These are phyloP conservation scores for Diaporthe sp. DNA, from an alignment of 2,329 filamentous ascomycete genomes.

Conservation along the genomic window DNA sequence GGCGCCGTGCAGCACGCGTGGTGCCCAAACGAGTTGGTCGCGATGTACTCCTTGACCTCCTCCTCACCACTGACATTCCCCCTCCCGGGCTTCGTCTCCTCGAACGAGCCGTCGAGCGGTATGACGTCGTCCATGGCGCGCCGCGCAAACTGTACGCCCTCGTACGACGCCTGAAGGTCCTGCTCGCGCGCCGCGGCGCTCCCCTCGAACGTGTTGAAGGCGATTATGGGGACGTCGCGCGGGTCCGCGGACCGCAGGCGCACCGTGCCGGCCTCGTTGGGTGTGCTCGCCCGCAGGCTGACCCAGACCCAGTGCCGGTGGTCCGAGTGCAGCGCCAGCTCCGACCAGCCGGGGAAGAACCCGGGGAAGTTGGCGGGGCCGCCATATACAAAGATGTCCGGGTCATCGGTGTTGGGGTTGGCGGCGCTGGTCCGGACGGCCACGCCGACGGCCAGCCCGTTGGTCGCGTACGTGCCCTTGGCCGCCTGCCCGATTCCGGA, in stretches of 20 bases:
- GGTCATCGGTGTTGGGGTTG: slow-evolving; percentile 45
- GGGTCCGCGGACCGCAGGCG: slow-evolving; percentile 72
- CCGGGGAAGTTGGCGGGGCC: slow-evolving; percentile 55
- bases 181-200: slow-evolving; percentile 60
- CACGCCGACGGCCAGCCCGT: slow-evolving; percentile 49
- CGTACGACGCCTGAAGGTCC: slow-evolving; percentile 66
- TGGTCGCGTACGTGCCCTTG: slow-evolving; percentile 50
- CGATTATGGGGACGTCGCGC: slow-evolving; percentile 72
- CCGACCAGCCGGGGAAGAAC: slow-evolving; percentile 54
- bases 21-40: slow-evolving; percentile 40
- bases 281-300: slow-evolving; percentile 72
- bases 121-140: slow-evolving; percentile 35
- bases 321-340: slow-evolving; percentile 46
- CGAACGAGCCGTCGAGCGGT: slow-evolving; percentile 33
- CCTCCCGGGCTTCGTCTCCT: slow-evolving; percentile 42
- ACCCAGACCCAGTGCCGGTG: slow-evolving; percentile 58
- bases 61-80: slow-evolving; percentile 35
- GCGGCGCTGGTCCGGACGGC: slow-evolving; percentile 46
- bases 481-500: slow-evolving; percentile 38
- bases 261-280: slow-evolving; percentile 73
- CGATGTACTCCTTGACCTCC: slow-evolving; percentile 41
- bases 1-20: slow-evolving; percentile 40
- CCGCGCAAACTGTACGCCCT: slow-evolving; percentile 67
- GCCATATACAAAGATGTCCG: slow-evolving; percentile 53
- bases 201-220: slow-evolving; percentile 71